Evolutionary conservation across 805 yeast species (phyloP).

Genomic region (Metschnikowia amazonensis): DNA sequence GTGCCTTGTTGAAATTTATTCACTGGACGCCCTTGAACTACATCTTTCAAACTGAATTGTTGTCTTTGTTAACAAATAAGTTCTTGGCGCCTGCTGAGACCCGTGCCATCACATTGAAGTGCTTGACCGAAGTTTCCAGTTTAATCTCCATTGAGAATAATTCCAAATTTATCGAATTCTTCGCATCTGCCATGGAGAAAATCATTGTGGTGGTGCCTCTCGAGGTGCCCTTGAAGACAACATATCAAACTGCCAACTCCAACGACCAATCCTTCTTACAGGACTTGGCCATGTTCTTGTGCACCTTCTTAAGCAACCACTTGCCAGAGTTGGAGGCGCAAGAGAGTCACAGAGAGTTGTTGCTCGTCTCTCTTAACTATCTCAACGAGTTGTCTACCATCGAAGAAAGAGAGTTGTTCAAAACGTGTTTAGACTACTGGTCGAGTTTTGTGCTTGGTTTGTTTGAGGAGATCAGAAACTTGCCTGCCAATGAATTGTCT

Average conservation of each 20-base stretch:
- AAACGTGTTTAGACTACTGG: conserved; percentile 96
- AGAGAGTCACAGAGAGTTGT: conserved; percentile 51
- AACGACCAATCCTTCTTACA: conserved; percentile 91
- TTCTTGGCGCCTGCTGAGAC: conserved; percentile 76
- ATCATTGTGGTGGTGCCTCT: conserved; percentile 65
- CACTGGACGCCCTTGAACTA: conserved; percentile 94
- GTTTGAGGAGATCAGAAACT: conserved; percentile 77
- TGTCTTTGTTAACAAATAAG: conserved; percentile 67
- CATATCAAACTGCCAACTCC: conserved; percentile 72
- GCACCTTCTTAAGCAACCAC: conserved; percentile 79
- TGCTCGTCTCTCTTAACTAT: conserved; percentile 73
- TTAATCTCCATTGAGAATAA: conserved; percentile 53
- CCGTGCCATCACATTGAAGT: conserved; percentile 80
- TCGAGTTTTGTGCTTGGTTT: conserved; percentile 74
- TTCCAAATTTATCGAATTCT: conserved; percentile 61
- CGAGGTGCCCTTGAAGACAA: conserved; percentile 57
- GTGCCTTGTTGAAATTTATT: conserved; percentile 76
- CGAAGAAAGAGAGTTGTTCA: conserved; percentile 94
- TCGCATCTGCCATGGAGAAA: conserved; percentile 68
- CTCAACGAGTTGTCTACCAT: conserved; percentile 81
- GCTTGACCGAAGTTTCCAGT: conserved; percentile 86
- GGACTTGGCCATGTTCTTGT: conserved; percentile 89
- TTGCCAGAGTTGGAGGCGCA: conserved; percentile 55
- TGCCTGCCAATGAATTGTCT: conserved; percentile 67
- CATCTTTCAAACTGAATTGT: conserved; percentile 81